Percentiles rank a stretch among this genome's conserved stretches.
Evolutionary conservation across 2,329 filamentous ascomycete genomes (phyloP).

Genomic region (Monilinia aucupariae): DNA sequence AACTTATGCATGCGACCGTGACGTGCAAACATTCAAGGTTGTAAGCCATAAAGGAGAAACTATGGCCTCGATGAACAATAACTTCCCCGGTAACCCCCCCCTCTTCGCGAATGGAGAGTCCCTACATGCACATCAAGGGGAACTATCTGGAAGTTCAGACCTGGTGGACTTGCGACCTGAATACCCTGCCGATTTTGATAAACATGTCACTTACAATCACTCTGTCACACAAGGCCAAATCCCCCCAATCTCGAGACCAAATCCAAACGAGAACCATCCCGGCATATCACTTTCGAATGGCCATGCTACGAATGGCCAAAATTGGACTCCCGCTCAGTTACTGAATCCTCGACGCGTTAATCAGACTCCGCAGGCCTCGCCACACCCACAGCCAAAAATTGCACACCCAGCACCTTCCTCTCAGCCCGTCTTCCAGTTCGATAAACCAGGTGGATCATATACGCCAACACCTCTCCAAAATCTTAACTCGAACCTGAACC

Average conservation of each 20-base stretch:
- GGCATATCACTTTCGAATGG: conserved; percentile 3
- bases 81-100: conserved; percentile 33
- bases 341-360: conserved; percentile 39
- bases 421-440: conserved; percentile 32
- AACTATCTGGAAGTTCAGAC: conserved; percentile 20
- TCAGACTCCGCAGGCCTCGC: not conserved
- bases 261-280: conserved; percentile 4
- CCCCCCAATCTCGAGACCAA: conserved; percentile 26
- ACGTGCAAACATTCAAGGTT: conserved; percentile 13
- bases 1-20: conserved; percentile 30
- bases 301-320: conserved; percentile 10
- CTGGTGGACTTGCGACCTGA: conserved; percentile 21
- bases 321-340: conserved; percentile 41
- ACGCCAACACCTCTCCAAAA: conserved; percentile 7
- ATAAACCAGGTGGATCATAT: conserved; percentile 28
- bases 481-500: not conserved
- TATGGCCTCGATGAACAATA: conserved; percentile 36
- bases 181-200: conserved; percentile 14
- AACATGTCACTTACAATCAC: conserved; percentile 9
- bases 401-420: conserved; percentile 17
- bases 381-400: conserved; percentile 15
- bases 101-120: conserved; percentile 15
- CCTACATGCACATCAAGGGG: conserved; percentile 15
- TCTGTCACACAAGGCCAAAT: conserved; percentile 27
- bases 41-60: conserved; percentile 13